Percentiles rank a stretch among this genome's conserved stretches.
These are phyloP conservation scores for Candida manassasensis DNA, from an alignment of 805 yeast genomes.

Conservation along the genomic window DNA sequence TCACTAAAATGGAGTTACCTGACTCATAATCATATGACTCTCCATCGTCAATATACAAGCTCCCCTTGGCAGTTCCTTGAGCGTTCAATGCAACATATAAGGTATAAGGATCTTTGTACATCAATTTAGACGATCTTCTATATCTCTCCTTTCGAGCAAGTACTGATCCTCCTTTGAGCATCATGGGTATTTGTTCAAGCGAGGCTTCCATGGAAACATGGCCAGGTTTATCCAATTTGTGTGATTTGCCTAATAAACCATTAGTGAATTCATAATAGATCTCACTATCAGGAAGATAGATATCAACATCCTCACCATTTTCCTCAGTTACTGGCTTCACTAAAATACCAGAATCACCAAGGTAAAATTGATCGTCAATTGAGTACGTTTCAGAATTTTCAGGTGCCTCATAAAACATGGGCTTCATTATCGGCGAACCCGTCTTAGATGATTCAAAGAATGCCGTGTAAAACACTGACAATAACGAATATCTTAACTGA, in stretches of 20 bases:
- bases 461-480: conserved; percentile 77
- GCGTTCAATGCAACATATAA: conserved; percentile 55
- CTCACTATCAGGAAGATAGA: conserved; percentile 54
- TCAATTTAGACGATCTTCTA: conserved; percentile 74
- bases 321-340: conserved; percentile 76
- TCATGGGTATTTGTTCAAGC: conserved; percentile 64
- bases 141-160: conserved; percentile 63
- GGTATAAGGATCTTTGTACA: conserved; percentile 78
- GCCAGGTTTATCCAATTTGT: conserved; percentile 23
- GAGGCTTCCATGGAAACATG: conserved; percentile 36
- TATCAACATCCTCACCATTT: conserved; percentile 33
- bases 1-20: conserved; percentile 46
- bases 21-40: conserved; percentile 54
- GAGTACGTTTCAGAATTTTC: conserved; percentile 43
- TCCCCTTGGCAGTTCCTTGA: conserved; percentile 49
- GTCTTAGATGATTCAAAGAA: conserved; percentile 57
- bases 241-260: conserved; percentile 16
- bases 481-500: conserved; percentile 63
- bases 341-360: conserved; percentile 67
- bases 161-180: conserved; percentile 75
- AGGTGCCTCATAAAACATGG: conserved; percentile 57
- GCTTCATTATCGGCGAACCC: conserved; percentile 71
- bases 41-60: conserved; percentile 81
- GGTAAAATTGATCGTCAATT: conserved; percentile 78
- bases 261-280: conserved; percentile 52